Percentiles rank a stretch among this genome's conserved stretches.
These are phyloP conservation scores for Hypsizygus ulmarius DNA, from an alignment of 1,284 basidiomycete species.

Conservation along the genomic window DNA sequence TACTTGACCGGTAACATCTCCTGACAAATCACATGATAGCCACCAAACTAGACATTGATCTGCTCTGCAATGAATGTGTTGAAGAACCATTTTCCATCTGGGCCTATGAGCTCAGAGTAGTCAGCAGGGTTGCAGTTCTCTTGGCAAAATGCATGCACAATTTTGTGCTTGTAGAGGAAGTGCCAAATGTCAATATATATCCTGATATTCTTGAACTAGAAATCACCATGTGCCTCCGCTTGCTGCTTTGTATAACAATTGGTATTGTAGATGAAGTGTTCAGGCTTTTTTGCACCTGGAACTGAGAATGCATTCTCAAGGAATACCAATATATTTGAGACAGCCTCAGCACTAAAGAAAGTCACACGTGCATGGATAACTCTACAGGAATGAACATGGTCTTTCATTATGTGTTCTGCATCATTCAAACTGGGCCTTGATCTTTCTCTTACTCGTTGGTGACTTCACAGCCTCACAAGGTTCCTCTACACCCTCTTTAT, in stretches of 20 bases:
- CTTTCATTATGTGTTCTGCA: neutral
- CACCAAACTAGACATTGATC: conserved; percentile 26
- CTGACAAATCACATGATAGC: conserved; percentile 23
- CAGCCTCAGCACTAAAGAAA: conserved; percentile 30
- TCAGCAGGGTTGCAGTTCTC: conserved; percentile 30
- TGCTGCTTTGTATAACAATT: conserved; percentile 29
- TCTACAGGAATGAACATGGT: no score
- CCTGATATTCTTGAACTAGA: conserved; percentile 24
- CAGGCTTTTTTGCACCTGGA: conserved; percentile 21
- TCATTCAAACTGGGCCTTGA: conserved; percentile 28
- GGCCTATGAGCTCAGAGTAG: conserved; percentile 27
- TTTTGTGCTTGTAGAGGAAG: conserved; percentile 34
- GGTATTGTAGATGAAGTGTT: conserved; percentile 30
- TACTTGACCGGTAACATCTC: conserved; percentile 23
- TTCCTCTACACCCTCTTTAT: neutral
- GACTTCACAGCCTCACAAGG: conserved; percentile 23
- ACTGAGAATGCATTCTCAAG: conserved; percentile 20
- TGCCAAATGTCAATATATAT: conserved; percentile 37
- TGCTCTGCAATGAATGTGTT: conserved; percentile 29
- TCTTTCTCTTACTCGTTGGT: conserved; percentile 19
- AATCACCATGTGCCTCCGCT: conserved; percentile 15
- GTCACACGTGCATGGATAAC: conserved; percentile 19
- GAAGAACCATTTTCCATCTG: conserved; percentile 26
- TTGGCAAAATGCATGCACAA: conserved; percentile 28
- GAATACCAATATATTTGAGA: conserved; percentile 22